Percentiles rank a stretch among this genome's conserved stretches.
phyloP scores from a whole-genome alignment of 306 rosid genomes.

The Vigna unguiculata region DNA sequence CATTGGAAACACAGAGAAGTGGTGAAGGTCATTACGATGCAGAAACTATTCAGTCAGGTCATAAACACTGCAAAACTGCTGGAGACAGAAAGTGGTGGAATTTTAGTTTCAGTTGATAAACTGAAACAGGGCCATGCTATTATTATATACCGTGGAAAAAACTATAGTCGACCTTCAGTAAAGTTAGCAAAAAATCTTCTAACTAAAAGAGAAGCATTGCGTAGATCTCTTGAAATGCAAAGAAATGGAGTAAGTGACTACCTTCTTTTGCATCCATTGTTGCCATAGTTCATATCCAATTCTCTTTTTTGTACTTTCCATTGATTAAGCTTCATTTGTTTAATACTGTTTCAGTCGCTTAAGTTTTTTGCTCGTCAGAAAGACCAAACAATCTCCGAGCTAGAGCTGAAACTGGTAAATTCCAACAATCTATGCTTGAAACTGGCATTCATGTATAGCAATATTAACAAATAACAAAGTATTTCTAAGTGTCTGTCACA shows the following conservation, averaged over 20 bases:
- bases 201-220: constrained; percentile 76
- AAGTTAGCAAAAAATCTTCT: constrained; percentile 59
- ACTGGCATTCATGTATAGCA: constrained; percentile 28
- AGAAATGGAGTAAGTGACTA: constrained; percentile 76
- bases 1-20: constrained; percentile 95
- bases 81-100: constrained; percentile 85
- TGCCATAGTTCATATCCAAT: constrained; percentile 4
- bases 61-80: constrained; percentile 68
- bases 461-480: constrained; percentile 6
- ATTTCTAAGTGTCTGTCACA: constrained; percentile 1
- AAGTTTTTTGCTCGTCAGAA: constrained; percentile 71
- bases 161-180: constrained; percentile 65
- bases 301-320: constrained; percentile 13
- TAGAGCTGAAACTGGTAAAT: constrained; percentile 72
- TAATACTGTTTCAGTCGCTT: constrained; percentile 66
- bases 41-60: constrained; percentile 64
- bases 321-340: neutral
- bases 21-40: constrained; percentile 87
- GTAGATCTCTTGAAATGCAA: constrained; percentile 81
- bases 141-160: constrained; percentile 86
- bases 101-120: constrained; percentile 78
- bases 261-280: constrained; percentile 28
- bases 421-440: constrained; percentile 24
- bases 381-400: constrained; percentile 59
- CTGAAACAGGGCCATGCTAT: constrained; percentile 79